These are phyloP conservation scores for Aspergillus biplanus DNA, from an alignment of 495 filamentous ascomycete genomes.

Conservation along the genomic window DNA sequence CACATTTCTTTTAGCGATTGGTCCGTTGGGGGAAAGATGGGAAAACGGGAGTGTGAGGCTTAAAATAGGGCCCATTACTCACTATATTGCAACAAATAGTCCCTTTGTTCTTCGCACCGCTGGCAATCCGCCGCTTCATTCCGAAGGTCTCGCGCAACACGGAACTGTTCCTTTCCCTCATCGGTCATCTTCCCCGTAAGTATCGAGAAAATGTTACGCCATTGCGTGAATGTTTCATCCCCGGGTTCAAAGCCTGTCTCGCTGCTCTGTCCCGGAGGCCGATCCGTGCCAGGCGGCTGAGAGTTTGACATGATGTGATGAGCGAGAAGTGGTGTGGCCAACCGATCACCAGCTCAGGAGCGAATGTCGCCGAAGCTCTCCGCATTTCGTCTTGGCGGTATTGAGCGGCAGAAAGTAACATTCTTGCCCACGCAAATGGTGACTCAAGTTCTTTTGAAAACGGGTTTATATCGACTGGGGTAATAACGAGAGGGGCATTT, in stretches of 20 bases:
- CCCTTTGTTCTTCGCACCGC: constrained; percentile 74
- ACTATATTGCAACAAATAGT: constrained; percentile 80
- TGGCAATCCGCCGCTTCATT: constrained; percentile 73
- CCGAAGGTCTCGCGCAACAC: constrained; percentile 64
- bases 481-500: background rate
- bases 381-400: constrained; percentile 35
- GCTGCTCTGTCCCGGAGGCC: constrained; percentile 27
- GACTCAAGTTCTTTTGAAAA: constrained; percentile 14
- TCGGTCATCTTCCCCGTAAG: constrained; percentile 70
- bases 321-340: background rate
- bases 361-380: constrained; percentile 32
- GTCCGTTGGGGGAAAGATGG: background rate
- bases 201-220: constrained; percentile 79
- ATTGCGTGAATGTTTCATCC: constrained; percentile 69
- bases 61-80: constrained; percentile 17
- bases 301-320: constrained; percentile 41
- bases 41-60: background rate
- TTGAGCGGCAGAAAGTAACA: constrained; percentile 34
- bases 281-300: constrained; percentile 27
- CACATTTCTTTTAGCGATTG: constrained; percentile 11
- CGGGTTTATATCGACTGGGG: background rate
- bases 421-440: constrained; percentile 3
- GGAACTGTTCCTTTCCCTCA: constrained; percentile 71
- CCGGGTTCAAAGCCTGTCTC: constrained; percentile 51
- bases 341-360: constrained; percentile 14